Conservation (phyloP, 345 rosid genomes). For the Angophora floribunda region DNA sequence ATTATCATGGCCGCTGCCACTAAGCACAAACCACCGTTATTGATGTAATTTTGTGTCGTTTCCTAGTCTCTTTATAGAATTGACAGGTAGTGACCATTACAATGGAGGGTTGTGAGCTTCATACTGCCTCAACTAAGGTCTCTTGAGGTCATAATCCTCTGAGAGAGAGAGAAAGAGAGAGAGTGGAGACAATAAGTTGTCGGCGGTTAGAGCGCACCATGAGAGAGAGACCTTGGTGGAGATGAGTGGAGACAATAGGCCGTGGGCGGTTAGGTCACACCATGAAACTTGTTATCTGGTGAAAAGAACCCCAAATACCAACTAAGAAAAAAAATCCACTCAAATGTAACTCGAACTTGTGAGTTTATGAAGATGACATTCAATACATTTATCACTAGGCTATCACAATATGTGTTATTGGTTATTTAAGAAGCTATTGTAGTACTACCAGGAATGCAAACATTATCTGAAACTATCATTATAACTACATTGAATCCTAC, state of each 20-base stretch:
- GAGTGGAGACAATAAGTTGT: too few relatives aligned
- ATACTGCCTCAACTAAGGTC: not conserved
- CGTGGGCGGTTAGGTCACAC: not conserved
- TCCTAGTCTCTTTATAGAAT: not conserved
- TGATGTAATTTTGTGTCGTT: not conserved
- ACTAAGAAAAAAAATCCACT: not conserved
- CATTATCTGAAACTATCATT: not conserved
- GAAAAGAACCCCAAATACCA: not conserved
- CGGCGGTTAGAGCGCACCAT: too few relatives aligned
- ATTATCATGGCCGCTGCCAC: not conserved
- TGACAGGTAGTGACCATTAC: not conserved
- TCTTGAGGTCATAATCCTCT: not conserved
- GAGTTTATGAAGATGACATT: not conserved
- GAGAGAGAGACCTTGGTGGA: too few relatives aligned
- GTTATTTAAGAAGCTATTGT: not conserved
- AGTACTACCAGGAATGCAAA: not conserved
- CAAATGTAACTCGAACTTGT: not conserved
- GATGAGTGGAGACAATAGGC: too few relatives aligned
- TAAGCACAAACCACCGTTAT: not conserved
- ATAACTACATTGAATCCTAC: not conserved
- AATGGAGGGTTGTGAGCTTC: not conserved
- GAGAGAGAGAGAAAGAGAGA: too few relatives aligned
- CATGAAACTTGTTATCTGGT: not conserved
- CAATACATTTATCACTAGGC: not conserved
- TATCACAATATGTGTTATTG: not conserved